Evolutionary conservation across 1,284 basidiomycete species (phyloP).

Genomic region (Papiliotrema nemorosa): DNA sequence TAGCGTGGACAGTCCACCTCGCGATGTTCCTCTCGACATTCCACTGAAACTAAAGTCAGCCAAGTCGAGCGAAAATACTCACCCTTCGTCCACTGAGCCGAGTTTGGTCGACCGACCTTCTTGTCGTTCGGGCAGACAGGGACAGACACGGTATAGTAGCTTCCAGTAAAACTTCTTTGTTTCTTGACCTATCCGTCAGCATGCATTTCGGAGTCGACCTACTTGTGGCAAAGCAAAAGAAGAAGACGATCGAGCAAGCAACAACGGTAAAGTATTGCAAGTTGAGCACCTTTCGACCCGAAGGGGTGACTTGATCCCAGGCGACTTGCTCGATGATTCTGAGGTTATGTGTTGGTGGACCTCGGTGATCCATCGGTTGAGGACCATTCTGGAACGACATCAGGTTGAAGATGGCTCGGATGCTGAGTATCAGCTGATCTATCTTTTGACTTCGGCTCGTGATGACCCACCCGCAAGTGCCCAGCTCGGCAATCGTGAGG

Average conservation of each 20-base stretch:
- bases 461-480: constrained; percentile 33
- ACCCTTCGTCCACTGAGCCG: neutral
- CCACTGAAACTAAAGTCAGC: neutral
- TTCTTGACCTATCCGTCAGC: constrained; percentile 23
- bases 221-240: constrained; percentile 43
- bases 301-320: constrained; percentile 9
- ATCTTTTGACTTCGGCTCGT: too few relatives aligned
- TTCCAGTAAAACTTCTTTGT: constrained; percentile 34
- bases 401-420: constrained; percentile 43
- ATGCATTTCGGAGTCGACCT: constrained; percentile 6
- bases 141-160: constrained; percentile 24
- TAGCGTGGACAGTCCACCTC: neutral
- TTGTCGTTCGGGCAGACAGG: constrained; percentile 21
- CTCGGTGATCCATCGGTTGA: constrained; percentile 28
- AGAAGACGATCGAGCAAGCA: constrained; percentile 37
- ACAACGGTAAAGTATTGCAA: constrained; percentile 38
- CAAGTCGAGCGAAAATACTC: neutral
- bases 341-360: constrained; percentile 23
- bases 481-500: constrained; percentile 33
- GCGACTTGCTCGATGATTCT: constrained; percentile 23
- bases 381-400: constrained; percentile 35
- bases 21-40: neutral
- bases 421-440: constrained; percentile 11
- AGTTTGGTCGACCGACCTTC: neutral
- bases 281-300: constrained; percentile 14